Conservation (phyloP, 352 stramenopile species). For the Pythium scleroteichum region DNA sequence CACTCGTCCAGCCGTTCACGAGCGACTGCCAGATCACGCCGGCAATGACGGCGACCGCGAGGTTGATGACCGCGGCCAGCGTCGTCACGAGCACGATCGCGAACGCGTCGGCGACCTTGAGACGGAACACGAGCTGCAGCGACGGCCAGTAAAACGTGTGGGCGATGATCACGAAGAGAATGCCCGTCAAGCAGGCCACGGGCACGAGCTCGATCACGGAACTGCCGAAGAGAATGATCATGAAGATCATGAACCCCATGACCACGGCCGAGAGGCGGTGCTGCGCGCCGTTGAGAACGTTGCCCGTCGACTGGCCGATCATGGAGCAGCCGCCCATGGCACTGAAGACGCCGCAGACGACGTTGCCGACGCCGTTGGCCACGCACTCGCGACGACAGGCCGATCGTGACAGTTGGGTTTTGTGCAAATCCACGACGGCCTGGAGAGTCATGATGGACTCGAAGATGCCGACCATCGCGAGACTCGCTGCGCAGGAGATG, state of each 20-base stretch:
- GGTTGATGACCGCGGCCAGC: constrained; percentile 84
- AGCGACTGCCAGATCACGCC: constrained; percentile 85
- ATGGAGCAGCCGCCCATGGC: constrained; percentile 94
- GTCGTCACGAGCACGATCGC: constrained; percentile 84
- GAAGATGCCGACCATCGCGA: constrained; percentile 91
- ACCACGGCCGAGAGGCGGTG: constrained; percentile 72
- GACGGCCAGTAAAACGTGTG: constrained; percentile 92
- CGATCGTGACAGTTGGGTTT: constrained; percentile 63
- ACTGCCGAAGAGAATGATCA: constrained; percentile 83
- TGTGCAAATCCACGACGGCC: constrained; percentile 89
- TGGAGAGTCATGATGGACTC: constrained; percentile 95
- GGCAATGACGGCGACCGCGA: constrained; percentile 83
- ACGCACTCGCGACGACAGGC: constrained; percentile 79
- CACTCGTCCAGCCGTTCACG: constrained; percentile 82
- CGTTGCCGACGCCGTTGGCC: constrained; percentile 89
- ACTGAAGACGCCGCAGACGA: constrained; percentile 91
- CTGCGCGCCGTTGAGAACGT: constrained; percentile 83
- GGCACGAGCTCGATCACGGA: constrained; percentile 85
- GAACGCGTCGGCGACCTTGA: constrained; percentile 68
- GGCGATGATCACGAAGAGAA: constrained; percentile 88
- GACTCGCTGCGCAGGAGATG: constrained; percentile 86
- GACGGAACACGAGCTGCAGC: constrained; percentile 73
- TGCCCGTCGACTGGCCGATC: constrained; percentile 92
- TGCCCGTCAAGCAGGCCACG: constrained; percentile 81
- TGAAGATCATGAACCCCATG: constrained; percentile 60